A percentile compares a stretch with the other conserved stretches of the same genome.
These are phyloP conservation scores for Pseudogymnoascus sp. DNA, from an alignment of 2,329 filamentous ascomycete genomes.

Conservation along the genomic window DNA sequence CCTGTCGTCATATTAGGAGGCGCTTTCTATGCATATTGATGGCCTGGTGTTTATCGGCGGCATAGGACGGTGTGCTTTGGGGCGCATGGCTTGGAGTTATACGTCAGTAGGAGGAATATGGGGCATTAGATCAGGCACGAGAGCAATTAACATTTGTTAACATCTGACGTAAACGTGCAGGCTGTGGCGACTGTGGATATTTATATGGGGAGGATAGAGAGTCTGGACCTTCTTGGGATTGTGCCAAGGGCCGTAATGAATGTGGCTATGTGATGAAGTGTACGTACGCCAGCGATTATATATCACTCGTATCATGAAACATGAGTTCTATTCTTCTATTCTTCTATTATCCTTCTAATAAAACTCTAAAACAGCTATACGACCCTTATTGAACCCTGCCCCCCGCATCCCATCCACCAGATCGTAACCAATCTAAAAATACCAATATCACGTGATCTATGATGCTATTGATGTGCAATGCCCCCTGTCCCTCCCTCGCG, in stretches of 20 bases:
- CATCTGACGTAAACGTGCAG: not conserved
- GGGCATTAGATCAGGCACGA: not conserved
- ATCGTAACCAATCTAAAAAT: not conserved
- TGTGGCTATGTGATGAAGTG: not conserved
- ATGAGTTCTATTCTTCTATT: not conserved
- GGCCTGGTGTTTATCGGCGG: conserved; percentile 3
- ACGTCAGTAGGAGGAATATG: conserved; percentile 1
- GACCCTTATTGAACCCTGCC: not conserved
- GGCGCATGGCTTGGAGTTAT: conserved; percentile 5
- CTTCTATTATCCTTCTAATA: not conserved
- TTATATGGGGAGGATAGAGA: not conserved
- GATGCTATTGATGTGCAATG: not conserved
- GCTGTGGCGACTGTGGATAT: conserved; percentile 2
- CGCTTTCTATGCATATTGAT: conserved; percentile 3
- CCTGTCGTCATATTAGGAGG: not conserved
- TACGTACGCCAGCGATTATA: not conserved
- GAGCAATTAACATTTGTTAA: not conserved
- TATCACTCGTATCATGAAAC: not conserved
- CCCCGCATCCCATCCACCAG: not conserved
- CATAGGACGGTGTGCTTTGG: conserved; percentile 2
- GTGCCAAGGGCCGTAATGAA: not conserved
- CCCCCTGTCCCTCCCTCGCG: not conserved
- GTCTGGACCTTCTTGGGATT: not conserved
- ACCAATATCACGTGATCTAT: not conserved
- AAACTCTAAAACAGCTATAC: not conserved